phyloP scores from a whole-genome alignment of 371 early-diverging fungal species.

The Rhizopus delemar region DNA sequence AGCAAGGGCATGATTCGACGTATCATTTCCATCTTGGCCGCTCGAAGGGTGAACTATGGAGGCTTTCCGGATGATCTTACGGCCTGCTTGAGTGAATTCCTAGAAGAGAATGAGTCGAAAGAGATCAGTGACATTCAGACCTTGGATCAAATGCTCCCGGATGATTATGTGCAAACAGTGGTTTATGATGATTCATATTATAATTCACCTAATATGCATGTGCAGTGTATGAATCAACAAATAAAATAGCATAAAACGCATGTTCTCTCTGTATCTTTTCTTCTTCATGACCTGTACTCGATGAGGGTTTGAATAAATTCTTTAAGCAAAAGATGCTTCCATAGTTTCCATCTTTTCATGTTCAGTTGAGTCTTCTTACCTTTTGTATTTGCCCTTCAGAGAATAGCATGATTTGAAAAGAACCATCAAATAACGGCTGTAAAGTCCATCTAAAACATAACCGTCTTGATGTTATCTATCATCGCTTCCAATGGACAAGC shows the following conservation, averaged over 20 bases:
- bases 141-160: slow-evolving; percentile 26
- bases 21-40: slow-evolving; percentile 36
- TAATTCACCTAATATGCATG: slow-evolving; percentile 35
- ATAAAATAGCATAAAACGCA: not conserved
- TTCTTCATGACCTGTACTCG: too few relatives aligned
- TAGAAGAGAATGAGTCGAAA: slow-evolving; percentile 37
- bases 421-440: too few relatives aligned
- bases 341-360: too few relatives aligned
- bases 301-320: too few relatives aligned
- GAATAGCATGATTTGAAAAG: too few relatives aligned
- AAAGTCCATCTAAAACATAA: too few relatives aligned
- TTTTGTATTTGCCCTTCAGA: too few relatives aligned
- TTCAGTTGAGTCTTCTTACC: too few relatives aligned
- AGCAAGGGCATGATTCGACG: slow-evolving; percentile 46
- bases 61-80: slow-evolving; percentile 47
- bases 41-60: slow-evolving; percentile 34
- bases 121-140: slow-evolving; percentile 13
- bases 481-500: too few relatives aligned
- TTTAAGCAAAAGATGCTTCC: too few relatives aligned
- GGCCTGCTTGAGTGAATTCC: slow-evolving; percentile 42
- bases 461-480: too few relatives aligned
- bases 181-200: slow-evolving; percentile 33
- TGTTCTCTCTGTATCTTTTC: not conserved
- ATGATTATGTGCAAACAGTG: slow-evolving; percentile 2
- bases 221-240: slow-evolving; percentile 21